Evolutionary conservation across 192 early-diverging fungal species (phyloP).

Genomic region (Backusella macrospora): DNA sequence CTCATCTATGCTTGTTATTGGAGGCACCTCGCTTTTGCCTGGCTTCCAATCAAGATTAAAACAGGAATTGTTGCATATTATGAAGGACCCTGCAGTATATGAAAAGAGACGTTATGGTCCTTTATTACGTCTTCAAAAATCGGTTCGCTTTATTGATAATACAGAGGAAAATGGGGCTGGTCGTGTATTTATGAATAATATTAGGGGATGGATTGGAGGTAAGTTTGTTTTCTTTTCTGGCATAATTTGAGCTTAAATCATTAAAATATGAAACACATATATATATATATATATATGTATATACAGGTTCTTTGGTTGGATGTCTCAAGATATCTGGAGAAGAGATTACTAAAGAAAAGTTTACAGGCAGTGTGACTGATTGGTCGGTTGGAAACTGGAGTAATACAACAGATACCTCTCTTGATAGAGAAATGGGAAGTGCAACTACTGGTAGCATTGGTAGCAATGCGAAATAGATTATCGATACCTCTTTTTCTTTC

Average conservation of each 20-base stretch:
- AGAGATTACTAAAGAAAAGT: conserved; percentile 69
- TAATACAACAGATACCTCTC: not conserved
- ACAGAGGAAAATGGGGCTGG: conserved; percentile 38
- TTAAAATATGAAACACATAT: too few species aligned
- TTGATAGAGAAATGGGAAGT: conserved; percentile 13
- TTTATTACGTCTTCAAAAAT: conserved; percentile 49
- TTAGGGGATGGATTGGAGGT: conserved; percentile 82
- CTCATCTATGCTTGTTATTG: conserved; percentile 69
- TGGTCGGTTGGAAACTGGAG: conserved; percentile 55
- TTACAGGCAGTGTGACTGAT: conserved; percentile 63
- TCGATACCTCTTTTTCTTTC: not conserved
- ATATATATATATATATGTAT: too few species aligned
- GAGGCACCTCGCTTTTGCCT: conserved; percentile 78
- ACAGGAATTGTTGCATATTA: conserved; percentile 58
- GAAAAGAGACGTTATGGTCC: conserved; percentile 52
- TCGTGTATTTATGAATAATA: conserved; percentile 67
- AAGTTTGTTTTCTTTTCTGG: too few species aligned
- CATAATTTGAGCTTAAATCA: too few species aligned
- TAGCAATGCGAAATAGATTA: not conserved
- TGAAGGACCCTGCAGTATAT: conserved; percentile 44
- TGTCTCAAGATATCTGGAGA: conserved; percentile 72
- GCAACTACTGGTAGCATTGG: not conserved
- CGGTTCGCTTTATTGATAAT: conserved; percentile 60
- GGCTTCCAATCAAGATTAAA: conserved; percentile 65
- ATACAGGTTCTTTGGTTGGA: conserved; percentile 69